Evolutionary conservation across 83 land plant species (phyloP).

Genomic region (Thuja plicata): DNA sequence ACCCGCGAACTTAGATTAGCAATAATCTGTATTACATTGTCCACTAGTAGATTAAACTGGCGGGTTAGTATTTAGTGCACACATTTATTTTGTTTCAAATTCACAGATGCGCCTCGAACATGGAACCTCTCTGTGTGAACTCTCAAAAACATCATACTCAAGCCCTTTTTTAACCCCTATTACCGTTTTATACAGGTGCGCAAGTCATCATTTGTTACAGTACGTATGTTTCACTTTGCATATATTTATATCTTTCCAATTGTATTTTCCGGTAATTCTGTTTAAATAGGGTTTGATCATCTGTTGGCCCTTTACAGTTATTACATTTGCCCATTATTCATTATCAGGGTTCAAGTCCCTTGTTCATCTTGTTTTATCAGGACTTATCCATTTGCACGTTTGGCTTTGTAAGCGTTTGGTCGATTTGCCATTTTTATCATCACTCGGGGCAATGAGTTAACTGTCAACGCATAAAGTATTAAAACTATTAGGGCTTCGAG

Average conservation of each 20-base stretch:
- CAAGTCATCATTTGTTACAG: background rate
- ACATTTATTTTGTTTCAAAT: no score
- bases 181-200: background rate
- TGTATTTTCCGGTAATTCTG: no score
- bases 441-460: background rate
- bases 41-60: no score
- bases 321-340: background rate
- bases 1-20: no score
- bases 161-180: no score
- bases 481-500: background rate
- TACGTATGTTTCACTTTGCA: no score
- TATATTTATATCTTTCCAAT: no score
- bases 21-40: no score
- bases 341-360: background rate
- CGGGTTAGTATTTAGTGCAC: no score
- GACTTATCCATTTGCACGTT: background rate
- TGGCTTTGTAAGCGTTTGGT: background rate
- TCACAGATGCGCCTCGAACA: background rate
- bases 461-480: background rate
- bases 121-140: no score
- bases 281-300: background rate
- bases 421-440: background rate
- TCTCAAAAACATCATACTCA: no score
- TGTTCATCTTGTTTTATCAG: background rate
- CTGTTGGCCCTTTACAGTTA: background rate